Evolutionary conservation across 257 asterid species (phyloP).

Genomic region (Ehretia macrophylla): DNA sequence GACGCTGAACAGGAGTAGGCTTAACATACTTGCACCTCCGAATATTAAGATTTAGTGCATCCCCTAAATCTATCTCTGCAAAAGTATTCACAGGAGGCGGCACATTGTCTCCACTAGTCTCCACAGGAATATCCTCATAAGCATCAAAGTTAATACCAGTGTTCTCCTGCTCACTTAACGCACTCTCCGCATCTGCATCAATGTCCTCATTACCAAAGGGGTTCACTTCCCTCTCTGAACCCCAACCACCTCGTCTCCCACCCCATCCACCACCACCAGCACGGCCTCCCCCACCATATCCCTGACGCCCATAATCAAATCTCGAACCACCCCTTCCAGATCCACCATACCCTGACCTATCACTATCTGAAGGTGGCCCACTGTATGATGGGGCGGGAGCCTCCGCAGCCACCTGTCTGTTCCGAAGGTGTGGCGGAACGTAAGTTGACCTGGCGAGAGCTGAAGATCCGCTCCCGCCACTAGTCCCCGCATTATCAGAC

Average conservation of each 20-base stretch:
- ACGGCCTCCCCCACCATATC: constrained; percentile 46
- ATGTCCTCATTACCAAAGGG: constrained; percentile 66
- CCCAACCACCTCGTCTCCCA: constrained; percentile 49
- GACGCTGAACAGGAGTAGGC: constrained; percentile 87
- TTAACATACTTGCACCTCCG: constrained; percentile 80
- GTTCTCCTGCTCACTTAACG: constrained; percentile 63
- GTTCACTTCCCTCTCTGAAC: constrained; percentile 68
- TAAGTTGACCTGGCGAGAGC: constrained; percentile 56
- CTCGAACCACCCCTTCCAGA: constrained; percentile 50
- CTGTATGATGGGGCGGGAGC: constrained; percentile 45
- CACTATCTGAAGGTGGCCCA: constrained; percentile 54
- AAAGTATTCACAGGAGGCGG: constrained; percentile 83
- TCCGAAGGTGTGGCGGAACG: constrained; percentile 84
- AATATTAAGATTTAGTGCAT: constrained; percentile 65
- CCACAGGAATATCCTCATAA: constrained; percentile 89
- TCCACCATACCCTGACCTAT: constrained; percentile 50
- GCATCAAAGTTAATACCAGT: constrained; percentile 85
- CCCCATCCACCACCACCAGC: constrained; percentile 41
- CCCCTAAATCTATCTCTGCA: constrained; percentile 85
- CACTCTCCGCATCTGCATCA: constrained; percentile 37
- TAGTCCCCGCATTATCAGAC: constrained; percentile 39
- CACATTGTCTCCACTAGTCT: constrained; percentile 77
- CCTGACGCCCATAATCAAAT: constrained; percentile 52
- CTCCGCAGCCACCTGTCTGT: constrained; percentile 46
- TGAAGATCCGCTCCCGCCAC: constrained; percentile 36